Evolutionary conservation across 768 basidiomycete species (phyloP).

Genomic region (Favolaschia claudopus): DNA sequence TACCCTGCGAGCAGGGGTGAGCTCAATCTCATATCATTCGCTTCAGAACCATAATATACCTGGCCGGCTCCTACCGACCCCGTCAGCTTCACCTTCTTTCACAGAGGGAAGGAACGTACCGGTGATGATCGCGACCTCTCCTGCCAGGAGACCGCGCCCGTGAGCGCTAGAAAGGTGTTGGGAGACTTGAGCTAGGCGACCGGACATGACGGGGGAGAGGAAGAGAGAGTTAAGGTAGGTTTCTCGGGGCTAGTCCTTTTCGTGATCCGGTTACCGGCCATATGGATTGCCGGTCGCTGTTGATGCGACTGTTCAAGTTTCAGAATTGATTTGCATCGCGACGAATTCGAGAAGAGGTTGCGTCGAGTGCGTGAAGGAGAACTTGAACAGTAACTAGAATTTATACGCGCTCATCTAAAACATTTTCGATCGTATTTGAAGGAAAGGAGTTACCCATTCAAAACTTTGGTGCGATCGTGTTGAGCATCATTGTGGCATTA

Average conservation of each 20-base stretch:
- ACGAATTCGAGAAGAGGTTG: no score
- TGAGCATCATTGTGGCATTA: no score
- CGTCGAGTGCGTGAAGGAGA: no score
- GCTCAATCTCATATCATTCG: neutral
- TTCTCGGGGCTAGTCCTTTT: no score
- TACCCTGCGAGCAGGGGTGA: constrained; percentile 59
- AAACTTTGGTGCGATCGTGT: no score
- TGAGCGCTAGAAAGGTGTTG: constrained; percentile 67
- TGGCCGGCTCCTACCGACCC: constrained; percentile 70
- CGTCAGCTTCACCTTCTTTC: constrained; percentile 4
- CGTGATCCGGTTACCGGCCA: neutral
- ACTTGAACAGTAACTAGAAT: no score
- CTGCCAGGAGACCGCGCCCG: constrained; percentile 68
- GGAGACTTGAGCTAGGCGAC: constrained; percentile 72
- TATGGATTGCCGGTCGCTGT: neutral
- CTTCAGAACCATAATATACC: constrained; percentile 44
- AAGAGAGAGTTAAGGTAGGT: no score
- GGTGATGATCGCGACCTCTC: constrained; percentile 87
- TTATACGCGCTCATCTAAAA: no score
- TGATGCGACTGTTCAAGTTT: no score
- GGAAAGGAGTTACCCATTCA: no score
- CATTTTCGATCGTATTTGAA: no score
- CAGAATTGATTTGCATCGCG: no score
- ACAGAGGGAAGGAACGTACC: constrained; percentile 51
- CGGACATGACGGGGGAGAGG: constrained; percentile 47